Conservation (phyloP, 208 protist species). For the Crithidia thermophila region DNA sequence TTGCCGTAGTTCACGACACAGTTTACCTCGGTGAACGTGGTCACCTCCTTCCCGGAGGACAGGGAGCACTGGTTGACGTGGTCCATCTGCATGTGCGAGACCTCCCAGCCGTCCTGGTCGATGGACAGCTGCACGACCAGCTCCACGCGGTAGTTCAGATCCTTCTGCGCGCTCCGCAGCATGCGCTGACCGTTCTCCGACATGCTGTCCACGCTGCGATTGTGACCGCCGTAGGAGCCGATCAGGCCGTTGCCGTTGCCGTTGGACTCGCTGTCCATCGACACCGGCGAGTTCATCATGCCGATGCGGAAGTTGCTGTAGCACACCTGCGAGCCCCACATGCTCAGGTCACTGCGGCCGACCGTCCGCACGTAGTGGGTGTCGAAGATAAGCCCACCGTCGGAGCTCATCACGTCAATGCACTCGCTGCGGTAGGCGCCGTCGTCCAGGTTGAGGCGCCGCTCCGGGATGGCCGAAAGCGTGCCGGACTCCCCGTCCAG, state of each 20-base stretch:
- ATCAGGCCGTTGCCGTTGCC: conserved; percentile 5
- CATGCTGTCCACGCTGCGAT: conserved; percentile 18
- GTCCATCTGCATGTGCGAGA: conserved; percentile 67
- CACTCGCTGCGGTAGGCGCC: conserved; percentile 78
- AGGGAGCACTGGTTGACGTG: conserved; percentile 73
- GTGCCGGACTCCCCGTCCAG: conserved; percentile 86
- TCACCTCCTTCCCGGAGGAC: conserved; percentile 65
- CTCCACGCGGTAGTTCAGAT: conserved; percentile 57
- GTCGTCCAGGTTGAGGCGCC: conserved; percentile 65
- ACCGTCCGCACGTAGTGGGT: conserved; percentile 69
- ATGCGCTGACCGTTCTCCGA: conserved; percentile 9
- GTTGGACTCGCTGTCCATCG: conserved; percentile 16
- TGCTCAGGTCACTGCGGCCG: conserved; percentile 53
- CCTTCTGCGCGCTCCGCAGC: conserved; percentile 5
- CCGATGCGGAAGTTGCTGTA: conserved; percentile 73
- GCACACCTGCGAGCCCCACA: conserved; percentile 74
- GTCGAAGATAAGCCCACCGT: conserved; percentile 84
- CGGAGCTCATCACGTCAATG: conserved; percentile 76
- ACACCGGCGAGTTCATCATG: conserved; percentile 5
- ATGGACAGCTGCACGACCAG: conserved; percentile 66
- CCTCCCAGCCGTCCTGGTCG: conserved; percentile 69
- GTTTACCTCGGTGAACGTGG: conserved; percentile 55
- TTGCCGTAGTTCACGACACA: conserved; percentile 63
- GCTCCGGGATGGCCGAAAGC: conserved; percentile 59
- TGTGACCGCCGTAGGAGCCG: conserved; percentile 10